Percentiles rank a stretch among this genome's conserved stretches.
phyloP scores from a whole-genome alignment of 1,139 yeast species.

The Debaryomyces subglobosus region DNA sequence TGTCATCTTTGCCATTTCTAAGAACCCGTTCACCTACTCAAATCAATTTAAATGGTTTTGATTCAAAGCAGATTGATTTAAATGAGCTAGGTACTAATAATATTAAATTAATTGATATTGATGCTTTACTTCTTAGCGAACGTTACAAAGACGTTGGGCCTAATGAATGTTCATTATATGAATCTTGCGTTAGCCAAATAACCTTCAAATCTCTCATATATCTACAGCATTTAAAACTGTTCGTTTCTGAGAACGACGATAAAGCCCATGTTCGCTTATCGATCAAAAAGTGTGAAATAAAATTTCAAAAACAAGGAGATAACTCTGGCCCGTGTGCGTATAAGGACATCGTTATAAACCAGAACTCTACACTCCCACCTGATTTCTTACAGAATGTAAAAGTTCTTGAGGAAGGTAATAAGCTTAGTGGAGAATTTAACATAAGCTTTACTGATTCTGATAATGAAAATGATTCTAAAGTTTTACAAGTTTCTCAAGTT shows the following conservation, averaged over 20 bases:
- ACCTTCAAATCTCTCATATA: conserved; percentile 17
- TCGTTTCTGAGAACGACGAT: conserved; percentile 13
- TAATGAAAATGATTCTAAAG: conserved; percentile 10
- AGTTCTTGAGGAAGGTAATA: background rate
- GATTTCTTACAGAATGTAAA: background rate
- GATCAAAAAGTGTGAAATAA: conserved; percentile 18
- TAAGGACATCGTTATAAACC: conserved; percentile 9
- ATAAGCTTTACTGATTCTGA: background rate
- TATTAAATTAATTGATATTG: conserved; percentile 16
- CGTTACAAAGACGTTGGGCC: conserved; percentile 2
- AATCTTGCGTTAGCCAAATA: conserved; percentile 25
- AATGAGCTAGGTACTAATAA: background rate
- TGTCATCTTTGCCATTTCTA: conserved; percentile 5
- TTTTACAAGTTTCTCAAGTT: conserved; percentile 28
- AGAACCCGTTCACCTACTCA: background rate
- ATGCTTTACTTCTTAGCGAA: conserved; percentile 18
- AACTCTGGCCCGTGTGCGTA: conserved; percentile 7
- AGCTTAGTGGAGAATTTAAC: background rate
- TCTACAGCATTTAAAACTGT: conserved; percentile 12
- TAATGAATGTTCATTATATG: conserved; percentile 21
- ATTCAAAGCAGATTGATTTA: background rate
- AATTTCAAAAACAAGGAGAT: conserved; percentile 12
- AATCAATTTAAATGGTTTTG: background rate
- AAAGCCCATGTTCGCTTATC: conserved; percentile 12
- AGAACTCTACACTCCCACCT: background rate